Evolutionary conservation across 1,139 yeast species (phyloP).

Genomic region (Pneumocystis canis): DNA sequence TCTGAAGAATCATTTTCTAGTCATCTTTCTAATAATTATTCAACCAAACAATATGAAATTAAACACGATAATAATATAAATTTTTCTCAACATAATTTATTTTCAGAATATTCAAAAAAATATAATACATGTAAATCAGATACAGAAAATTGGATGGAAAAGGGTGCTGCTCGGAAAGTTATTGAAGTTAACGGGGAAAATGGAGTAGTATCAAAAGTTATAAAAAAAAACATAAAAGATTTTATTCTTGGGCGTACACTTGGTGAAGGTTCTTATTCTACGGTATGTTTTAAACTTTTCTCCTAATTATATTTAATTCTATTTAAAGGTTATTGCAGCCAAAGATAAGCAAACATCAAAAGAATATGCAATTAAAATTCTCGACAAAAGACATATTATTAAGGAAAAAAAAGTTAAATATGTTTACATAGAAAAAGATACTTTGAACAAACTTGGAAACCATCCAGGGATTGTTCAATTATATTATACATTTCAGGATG

Average conservation of each 20-base stretch:
- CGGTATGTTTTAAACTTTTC: slow-evolving; percentile 22
- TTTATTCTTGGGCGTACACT: slow-evolving; percentile 73
- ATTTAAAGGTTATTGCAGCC: slow-evolving; percentile 51
- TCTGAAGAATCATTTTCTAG: background rate
- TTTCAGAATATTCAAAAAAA: background rate
- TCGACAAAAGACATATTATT: slow-evolving; percentile 86
- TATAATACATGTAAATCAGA: slow-evolving; percentile 9
- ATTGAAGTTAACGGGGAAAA: slow-evolving; percentile 33
- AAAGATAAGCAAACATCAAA: slow-evolving; percentile 57
- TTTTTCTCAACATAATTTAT: slow-evolving; percentile 3
- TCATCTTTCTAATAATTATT: background rate
- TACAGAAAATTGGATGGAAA: slow-evolving; percentile 25
- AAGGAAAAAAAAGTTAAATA: slow-evolving; percentile 90
- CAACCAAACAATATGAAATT: background rate
- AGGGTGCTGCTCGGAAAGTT: slow-evolving; percentile 41
- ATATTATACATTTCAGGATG: slow-evolving; percentile 89
- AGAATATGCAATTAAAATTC: slow-evolving; percentile 77
- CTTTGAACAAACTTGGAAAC: slow-evolving; percentile 68
- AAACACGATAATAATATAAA: background rate
- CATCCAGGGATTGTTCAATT: slow-evolving; percentile 80
- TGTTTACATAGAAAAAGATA: slow-evolving; percentile 89
- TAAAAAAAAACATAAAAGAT: slow-evolving; percentile 52
- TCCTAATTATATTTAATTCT: background rate
- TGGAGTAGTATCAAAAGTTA: slow-evolving; percentile 24
- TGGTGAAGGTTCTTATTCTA: slow-evolving; percentile 95